A percentile compares a stretch with the other conserved stretches of the same genome.
These are phyloP conservation scores for Boletus sp. DNA, from an alignment of 1,284 basidiomycete species.

Conservation along the genomic window DNA sequence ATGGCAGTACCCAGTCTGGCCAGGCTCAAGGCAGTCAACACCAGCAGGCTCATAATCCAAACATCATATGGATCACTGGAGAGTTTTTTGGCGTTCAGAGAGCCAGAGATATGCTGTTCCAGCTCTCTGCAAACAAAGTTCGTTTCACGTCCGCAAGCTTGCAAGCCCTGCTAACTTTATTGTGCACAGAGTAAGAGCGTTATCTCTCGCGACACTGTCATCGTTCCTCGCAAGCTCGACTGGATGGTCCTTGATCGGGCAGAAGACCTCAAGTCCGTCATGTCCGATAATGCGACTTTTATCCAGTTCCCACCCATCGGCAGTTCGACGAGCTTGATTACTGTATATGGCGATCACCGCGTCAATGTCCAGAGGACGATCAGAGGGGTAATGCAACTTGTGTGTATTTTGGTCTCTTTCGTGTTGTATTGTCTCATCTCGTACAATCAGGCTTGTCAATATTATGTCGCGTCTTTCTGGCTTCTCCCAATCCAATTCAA, in stretches of 20 bases:
- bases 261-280: conserved; percentile 87
- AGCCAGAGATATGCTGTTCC: conserved; percentile 92
- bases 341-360: conserved; percentile 92
- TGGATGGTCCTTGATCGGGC: conserved; percentile 96
- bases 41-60: conserved; percentile 51
- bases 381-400: conserved; percentile 92
- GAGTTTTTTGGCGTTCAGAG: conserved; percentile 97
- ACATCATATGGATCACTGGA: conserved; percentile 94
- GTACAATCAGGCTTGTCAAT: conserved; percentile 82
- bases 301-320: conserved; percentile 93
- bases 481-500: conserved; percentile 93
- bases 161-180: not conserved
- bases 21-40: conserved; percentile 23
- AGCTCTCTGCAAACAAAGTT: conserved; percentile 85
- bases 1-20: conserved; percentile 26
- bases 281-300: conserved; percentile 97
- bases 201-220: conserved; percentile 90
- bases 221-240: conserved; percentile 95
- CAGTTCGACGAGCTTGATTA: conserved; percentile 88
- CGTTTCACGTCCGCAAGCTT: conserved; percentile 14
- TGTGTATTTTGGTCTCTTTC: conserved; percentile 42
- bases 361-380: conserved; percentile 97
- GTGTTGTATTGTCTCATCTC: conserved; percentile 9
- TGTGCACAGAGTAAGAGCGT: conserved; percentile 78
- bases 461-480: conserved; percentile 96